Conservation (phyloP, 1,284 basidiomycete genomes). For the Fomes fomentarius region DNA sequence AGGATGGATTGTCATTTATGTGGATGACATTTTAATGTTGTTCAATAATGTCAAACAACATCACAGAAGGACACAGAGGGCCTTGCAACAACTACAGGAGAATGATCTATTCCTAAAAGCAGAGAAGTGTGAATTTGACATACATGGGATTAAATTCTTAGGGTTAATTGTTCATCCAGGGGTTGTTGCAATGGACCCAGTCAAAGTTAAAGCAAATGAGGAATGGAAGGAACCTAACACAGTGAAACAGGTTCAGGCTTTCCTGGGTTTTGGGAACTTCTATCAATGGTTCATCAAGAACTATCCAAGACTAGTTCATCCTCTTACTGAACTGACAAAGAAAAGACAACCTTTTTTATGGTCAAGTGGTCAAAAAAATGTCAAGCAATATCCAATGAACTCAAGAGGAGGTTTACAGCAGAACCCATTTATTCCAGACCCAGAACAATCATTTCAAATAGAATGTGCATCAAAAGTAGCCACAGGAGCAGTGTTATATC, state of each 20-base stretch:
- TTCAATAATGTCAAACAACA: constrained; percentile 15
- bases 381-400: constrained; percentile 30
- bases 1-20: no score
- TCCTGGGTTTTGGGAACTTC: constrained; percentile 48
- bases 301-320: no score
- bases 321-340: no score
- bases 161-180: constrained; percentile 37
- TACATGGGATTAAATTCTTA: constrained; percentile 35
- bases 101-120: no score
- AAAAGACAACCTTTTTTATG: no score
- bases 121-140: constrained; percentile 43
- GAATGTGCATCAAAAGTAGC: constrained; percentile 22
- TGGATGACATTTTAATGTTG: no score
- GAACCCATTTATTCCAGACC: constrained; percentile 25
- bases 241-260: constrained; percentile 34
- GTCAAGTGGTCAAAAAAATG: no score
- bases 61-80: constrained; percentile 25
- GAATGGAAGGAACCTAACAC: constrained; percentile 39
- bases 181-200: no score
- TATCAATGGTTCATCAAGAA: constrained; percentile 45
- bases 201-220: no score
- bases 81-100: constrained; percentile 37
- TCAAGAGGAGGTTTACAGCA: constrained; percentile 31
- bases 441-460: constrained; percentile 20
- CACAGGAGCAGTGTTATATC: constrained; percentile 19